These are phyloP conservation scores for Kregervanrija fluxuum DNA, from an alignment of 805 yeast genomes.

Conservation along the genomic window DNA sequence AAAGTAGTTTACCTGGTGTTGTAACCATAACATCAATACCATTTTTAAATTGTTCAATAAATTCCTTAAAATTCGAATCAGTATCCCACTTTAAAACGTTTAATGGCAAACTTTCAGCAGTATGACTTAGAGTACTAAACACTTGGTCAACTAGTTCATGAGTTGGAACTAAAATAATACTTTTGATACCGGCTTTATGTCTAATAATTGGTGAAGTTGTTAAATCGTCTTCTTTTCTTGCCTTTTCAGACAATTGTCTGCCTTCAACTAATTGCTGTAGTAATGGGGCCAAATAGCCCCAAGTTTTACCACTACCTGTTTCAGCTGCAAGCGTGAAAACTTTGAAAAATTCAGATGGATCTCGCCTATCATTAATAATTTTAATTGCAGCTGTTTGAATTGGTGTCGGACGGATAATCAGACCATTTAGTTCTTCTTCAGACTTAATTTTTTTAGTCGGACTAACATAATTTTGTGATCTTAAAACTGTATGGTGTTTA, in stretches of 20 bases:
- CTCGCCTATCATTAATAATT: constrained; percentile 39
- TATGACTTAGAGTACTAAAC: constrained; percentile 32
- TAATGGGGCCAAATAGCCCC: constrained; percentile 80
- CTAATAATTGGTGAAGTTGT: constrained; percentile 9
- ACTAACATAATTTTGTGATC: constrained; percentile 27
- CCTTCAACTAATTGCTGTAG: constrained; percentile 60
- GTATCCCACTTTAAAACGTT: constrained; percentile 54
- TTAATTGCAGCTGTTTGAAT: constrained; percentile 75
- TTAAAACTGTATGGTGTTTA: constrained; percentile 35
- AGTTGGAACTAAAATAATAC: constrained; percentile 82
- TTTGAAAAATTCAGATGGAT: constrained; percentile 33
- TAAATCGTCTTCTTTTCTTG: constrained; percentile 20
- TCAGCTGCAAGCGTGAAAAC: constrained; percentile 86
- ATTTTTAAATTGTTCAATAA: constrained; percentile 38
- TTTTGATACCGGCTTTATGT: constrained; percentile 44
- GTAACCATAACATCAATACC: constrained; percentile 77
- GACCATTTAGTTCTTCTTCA: constrained; percentile 28
- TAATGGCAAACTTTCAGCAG: constrained; percentile 31
- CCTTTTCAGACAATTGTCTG: constrained; percentile 29
- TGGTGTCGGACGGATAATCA: constrained; percentile 57
- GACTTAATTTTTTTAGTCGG: constrained; percentile 25
- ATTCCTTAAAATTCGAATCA: constrained; percentile 46
- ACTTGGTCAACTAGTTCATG: constrained; percentile 86
- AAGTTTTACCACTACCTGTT: constrained; percentile 94
- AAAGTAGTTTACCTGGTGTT: constrained; percentile 68